phyloP scores from a whole-genome alignment of 2,329 filamentous ascomycete genomes.

The Xylaria sp. region DNA sequence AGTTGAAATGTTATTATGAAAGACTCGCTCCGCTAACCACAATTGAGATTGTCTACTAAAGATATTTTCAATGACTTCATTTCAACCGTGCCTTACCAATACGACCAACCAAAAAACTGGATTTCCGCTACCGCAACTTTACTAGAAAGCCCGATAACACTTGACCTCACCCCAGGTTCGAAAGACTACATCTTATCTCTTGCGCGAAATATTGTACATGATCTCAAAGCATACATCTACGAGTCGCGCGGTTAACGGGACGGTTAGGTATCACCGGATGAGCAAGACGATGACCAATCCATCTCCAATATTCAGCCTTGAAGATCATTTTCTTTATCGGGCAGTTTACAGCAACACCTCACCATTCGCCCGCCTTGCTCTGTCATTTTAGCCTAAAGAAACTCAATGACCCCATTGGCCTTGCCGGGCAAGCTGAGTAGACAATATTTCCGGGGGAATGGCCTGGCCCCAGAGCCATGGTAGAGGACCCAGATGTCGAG shows the following conservation, averaged over 20 bases:
- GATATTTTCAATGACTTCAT: not conserved
- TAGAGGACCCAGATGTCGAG: not conserved
- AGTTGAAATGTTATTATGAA: not conserved
- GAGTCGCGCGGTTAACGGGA: not conserved
- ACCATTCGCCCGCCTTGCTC: slow-evolving; percentile 17
- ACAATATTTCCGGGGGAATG: not conserved
- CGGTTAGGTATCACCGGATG: slow-evolving; percentile 8
- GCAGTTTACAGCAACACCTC: slow-evolving; percentile 17
- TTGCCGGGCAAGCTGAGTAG: slow-evolving; percentile 12
- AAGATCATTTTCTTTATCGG: slow-evolving; percentile 31
- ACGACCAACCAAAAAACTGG: not conserved
- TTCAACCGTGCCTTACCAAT: not conserved
- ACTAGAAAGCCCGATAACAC: not conserved
- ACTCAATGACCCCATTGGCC: slow-evolving; percentile 27
- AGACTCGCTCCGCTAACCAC: not conserved
- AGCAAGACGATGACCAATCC: slow-evolving; percentile 33
- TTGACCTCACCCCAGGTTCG: not conserved
- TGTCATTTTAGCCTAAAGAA: slow-evolving; percentile 41
- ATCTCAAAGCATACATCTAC: slow-evolving; percentile 1
- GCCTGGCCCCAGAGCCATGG: slow-evolving; percentile 22
- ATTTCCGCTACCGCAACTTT: not conserved
- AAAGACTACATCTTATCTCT: not conserved
- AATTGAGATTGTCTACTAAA: not conserved
- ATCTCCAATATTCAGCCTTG: slow-evolving; percentile 34
- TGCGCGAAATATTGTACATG: not conserved